Evolutionary conservation across 257 asterid genomes (phyloP).

Genomic region (Primulina huaijiensis): DNA sequence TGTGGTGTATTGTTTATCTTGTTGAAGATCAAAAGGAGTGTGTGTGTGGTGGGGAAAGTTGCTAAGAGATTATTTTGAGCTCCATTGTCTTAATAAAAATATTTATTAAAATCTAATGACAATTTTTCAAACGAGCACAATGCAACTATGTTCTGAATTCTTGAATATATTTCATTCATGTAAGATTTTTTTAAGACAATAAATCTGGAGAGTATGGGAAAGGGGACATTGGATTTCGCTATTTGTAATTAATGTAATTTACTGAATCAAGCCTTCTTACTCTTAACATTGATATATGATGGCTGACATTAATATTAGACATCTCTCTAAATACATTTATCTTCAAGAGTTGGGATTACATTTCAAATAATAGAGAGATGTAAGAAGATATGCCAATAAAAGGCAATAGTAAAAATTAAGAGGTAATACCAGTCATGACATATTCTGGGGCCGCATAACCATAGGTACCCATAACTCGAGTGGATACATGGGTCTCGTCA

Average conservation of each 20-base stretch:
- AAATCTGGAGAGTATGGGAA: not conserved
- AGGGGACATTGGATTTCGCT: not conserved
- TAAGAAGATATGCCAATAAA: conserved; percentile 12
- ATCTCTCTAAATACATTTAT: not conserved
- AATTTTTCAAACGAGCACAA: too few species aligned
- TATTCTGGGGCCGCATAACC: conserved; percentile 99
- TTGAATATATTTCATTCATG: too few species aligned
- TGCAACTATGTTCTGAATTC: not conserved
- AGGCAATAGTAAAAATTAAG: not conserved
- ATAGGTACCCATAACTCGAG: conserved; percentile 99
- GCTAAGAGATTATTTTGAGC: too few species aligned
- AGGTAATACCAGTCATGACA: conserved; percentile 92
- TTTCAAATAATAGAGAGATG: conserved; percentile 18
- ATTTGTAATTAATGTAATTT: not conserved
- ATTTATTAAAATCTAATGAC: too few species aligned
- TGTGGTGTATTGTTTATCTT: too few species aligned
- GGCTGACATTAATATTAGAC: not conserved
- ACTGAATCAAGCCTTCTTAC: conserved; percentile 1
- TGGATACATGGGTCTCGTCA: conserved; percentile 98
- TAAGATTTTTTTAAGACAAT: not conserved
- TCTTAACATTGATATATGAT: conserved; percentile 14
- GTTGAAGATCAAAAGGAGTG: too few species aligned
- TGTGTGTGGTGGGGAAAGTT: too few species aligned
- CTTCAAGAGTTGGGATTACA: conserved; percentile 13
- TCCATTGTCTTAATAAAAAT: too few species aligned